Conservation (phyloP, 2,329 filamentous ascomycete species). For the Sporothrix sp. region DNA sequence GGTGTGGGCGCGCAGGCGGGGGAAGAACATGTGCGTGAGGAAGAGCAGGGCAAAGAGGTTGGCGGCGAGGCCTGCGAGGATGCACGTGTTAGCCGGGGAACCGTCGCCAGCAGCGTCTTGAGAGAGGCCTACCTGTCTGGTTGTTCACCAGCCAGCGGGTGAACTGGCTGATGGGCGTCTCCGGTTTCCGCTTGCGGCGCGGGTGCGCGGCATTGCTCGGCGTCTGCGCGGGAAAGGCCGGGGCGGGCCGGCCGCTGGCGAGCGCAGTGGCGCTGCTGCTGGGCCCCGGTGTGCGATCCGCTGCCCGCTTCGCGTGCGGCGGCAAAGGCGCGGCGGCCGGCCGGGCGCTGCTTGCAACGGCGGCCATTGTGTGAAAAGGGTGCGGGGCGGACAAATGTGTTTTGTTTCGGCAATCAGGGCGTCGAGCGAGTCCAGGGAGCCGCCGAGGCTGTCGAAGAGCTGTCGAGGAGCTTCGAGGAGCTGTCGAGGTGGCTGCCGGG, state of each 20-base stretch:
- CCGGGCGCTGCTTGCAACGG: conserved; percentile 4
- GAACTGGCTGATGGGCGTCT: conserved; percentile 50
- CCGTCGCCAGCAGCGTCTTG: too few species aligned
- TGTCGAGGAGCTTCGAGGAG: too few species aligned
- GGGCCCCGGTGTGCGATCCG: neutral
- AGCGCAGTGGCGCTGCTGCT: conserved; percentile 16
- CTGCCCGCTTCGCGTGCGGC: conserved; percentile 1
- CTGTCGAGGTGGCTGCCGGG: too few species aligned
- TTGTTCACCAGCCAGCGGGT: conserved; percentile 66
- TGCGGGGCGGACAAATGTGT: too few species aligned
- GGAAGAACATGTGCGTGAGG: conserved; percentile 73
- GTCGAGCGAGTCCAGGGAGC: too few species aligned
- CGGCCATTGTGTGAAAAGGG: conserved; percentile 3
- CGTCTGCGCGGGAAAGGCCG: conserved; percentile 45
- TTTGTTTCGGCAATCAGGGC: too few species aligned
- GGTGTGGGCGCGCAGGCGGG: conserved; percentile 68
- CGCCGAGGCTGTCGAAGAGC: too few species aligned
- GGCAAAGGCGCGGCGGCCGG: conserved; percentile 4
- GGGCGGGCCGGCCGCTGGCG: conserved; percentile 41
- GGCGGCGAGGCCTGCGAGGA: conserved; percentile 60
- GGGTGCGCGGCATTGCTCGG: conserved; percentile 44
- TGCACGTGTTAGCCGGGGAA: neutral
- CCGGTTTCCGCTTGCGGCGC: conserved; percentile 51
- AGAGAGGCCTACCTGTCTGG: conserved; percentile 58
- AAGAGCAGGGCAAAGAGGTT: conserved; percentile 77